Evolutionary conservation across 1,284 basidiomycete species (phyloP), one percentile per base, ranked within the genome.

Genomic region (Cryptococcus hybrid): DNA sequence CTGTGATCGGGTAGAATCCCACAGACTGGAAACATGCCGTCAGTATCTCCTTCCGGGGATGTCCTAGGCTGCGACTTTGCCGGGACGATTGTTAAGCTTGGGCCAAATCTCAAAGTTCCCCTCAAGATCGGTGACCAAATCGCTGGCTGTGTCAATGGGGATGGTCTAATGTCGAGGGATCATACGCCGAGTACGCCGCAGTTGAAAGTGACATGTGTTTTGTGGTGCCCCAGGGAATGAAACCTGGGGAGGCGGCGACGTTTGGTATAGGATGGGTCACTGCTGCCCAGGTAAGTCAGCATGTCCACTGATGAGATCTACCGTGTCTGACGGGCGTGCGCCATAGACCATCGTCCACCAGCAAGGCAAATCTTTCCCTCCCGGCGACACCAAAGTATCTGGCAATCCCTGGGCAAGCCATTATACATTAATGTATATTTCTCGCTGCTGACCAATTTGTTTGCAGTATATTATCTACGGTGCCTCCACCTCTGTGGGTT

Each of bases 31-130:
- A 74, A 59, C 60, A 75, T 57, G 64, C 65, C 30, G 62, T 65
- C 12, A 64, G 54, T 51, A 45, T 71, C 48, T 61, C 70, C 5
- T 58, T 62, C 73, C 3, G 72, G 71, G 35, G 60, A 67, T 11
- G 69, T 76, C 47, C 68, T 79, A 52, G 82, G 82, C 24, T 80
- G 79, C 55, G 83, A 84, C 68, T 81, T 79, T 57, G 70, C 75
- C 15, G 83, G 82, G 7, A 69, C 65, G 3, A 75, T 83, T 54
- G 78, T 75, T 39, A 66, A 72, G 50, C 59, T 82, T 42, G 80
- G 79, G 9, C 48, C 61, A 3, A 70, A 69, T 2, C 71, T 79
- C 18, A 55, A 63, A 2, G 62, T 70, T 52, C 35, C 50, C 11
- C 45, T 80, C 56, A 68, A 76, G 30, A 69, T 79, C 12, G 83